phyloP scores from a whole-genome alignment of 106 monocot genomes.

The Gastrodia elata region DNA sequence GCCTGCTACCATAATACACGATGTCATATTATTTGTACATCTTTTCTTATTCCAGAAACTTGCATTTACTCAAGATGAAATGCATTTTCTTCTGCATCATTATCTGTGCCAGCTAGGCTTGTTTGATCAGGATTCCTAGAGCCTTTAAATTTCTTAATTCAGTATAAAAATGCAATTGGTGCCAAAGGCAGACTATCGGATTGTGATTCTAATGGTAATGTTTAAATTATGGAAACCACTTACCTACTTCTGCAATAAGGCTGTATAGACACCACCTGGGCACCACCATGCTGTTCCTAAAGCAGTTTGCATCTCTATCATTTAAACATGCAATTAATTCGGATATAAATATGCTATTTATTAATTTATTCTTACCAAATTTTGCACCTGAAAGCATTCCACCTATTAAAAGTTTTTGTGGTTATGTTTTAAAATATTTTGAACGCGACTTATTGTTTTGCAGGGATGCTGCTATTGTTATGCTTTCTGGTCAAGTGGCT shows the following conservation, averaged over 20 bases:
- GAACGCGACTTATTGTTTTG: not conserved
- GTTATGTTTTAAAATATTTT: constrained; percentile 1
- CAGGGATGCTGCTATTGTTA: constrained; percentile 82
- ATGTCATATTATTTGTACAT: not conserved
- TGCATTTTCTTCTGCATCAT: not conserved
- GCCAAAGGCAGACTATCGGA: not conserved
- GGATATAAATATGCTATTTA: not conserved
- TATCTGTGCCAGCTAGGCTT: not conserved
- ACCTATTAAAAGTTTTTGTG: not conserved
- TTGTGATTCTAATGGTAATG: not conserved
- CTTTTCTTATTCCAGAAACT: not conserved
- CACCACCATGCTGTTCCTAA: not conserved
- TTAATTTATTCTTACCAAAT: not conserved
- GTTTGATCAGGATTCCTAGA: not conserved
- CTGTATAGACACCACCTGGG: not conserved
- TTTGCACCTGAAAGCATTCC: not conserved
- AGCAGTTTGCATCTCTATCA: not conserved
- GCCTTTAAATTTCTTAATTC: not conserved
- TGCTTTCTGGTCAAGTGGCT: constrained; percentile 89
- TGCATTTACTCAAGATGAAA: not conserved
- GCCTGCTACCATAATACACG: not conserved
- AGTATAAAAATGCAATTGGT: not conserved
- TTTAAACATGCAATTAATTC: not conserved
- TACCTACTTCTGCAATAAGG: not conserved
- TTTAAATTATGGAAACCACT: not conserved